phyloP scores from a whole-genome alignment of 371 early-diverging fungal species.

The Mortierella sp. region DNA sequence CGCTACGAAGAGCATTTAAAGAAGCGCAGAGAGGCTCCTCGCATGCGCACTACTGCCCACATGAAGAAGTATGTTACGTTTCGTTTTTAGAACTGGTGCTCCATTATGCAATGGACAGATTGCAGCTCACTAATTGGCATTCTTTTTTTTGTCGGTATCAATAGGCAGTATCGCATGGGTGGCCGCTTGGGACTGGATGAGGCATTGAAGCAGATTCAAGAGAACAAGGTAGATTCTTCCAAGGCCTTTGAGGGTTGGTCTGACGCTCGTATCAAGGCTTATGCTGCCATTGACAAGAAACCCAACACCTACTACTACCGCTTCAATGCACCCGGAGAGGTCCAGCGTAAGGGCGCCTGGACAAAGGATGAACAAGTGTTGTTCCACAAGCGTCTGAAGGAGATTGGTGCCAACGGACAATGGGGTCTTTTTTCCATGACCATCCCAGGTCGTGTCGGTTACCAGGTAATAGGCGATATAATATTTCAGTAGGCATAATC shows the following conservation, averaged over 20 bases:
- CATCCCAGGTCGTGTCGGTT: conserved; percentile 95
- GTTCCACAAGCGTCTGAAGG: conserved; percentile 85
- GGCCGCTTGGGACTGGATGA: conserved; percentile 90
- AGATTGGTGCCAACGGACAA: conserved; percentile 94
- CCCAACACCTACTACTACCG: conserved; percentile 97
- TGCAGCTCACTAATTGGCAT: background rate
- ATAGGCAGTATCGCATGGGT: conserved; percentile 80
- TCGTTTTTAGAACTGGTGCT: background rate
- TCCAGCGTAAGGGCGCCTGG: conserved; percentile 93
- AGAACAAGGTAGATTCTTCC: conserved; percentile 77
- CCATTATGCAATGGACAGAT: too few relatives aligned
- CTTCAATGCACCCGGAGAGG: conserved; percentile 96
- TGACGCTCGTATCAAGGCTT: conserved; percentile 92
- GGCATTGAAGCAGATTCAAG: conserved; percentile 88
- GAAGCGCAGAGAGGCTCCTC: conserved; percentile 84
- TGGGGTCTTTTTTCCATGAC: conserved; percentile 97
- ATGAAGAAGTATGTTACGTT: conserved; percentile 74
- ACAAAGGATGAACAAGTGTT: conserved; percentile 85
- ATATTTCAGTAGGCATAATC: background rate
- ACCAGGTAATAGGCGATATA: conserved; percentile 71
- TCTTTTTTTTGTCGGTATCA: background rate
- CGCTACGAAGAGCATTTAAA: conserved; percentile 87
- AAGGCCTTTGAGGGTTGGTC: conserved; percentile 97
- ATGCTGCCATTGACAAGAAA: conserved; percentile 88
- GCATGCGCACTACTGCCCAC: conserved; percentile 83